Percentiles rank a stretch among this genome's conserved stretches.
Evolutionary conservation across 352 stramenopile species (phyloP).

Genomic region (Globisporangium apiculatum): DNA sequence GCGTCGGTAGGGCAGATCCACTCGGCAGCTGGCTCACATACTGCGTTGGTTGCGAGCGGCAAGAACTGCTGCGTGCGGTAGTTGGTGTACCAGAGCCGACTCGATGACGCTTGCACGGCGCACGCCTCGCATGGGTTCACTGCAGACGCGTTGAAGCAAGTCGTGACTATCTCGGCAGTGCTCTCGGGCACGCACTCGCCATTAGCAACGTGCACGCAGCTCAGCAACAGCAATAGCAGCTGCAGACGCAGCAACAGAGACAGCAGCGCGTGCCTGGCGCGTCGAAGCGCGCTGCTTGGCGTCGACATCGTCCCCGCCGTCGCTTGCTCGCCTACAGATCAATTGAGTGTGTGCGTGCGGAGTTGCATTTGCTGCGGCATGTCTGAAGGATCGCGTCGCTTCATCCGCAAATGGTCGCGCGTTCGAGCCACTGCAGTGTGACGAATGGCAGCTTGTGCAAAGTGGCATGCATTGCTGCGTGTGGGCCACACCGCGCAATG

Average conservation of each 20-base stretch:
- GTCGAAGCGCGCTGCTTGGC: neutral
- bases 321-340: no score
- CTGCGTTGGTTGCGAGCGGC: neutral
- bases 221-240: neutral
- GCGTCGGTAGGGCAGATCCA: conserved; percentile 15
- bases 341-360: no score
- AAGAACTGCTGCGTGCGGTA: conserved; percentile 4
- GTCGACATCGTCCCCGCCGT: no score
- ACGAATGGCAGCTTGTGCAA: no score
- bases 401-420: no score
- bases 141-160: conserved; percentile 3
- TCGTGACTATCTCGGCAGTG: neutral
- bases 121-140: conserved; percentile 2
- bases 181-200: conserved; percentile 8
- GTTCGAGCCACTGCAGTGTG: no score
- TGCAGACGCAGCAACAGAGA: neutral
- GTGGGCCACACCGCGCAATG: no score
- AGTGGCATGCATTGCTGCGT: no score
- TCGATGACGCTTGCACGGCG: neutral
- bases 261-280: neutral
- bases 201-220: neutral
- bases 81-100: conserved; percentile 8
- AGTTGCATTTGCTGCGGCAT: no score
- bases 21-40: conserved; percentile 12
- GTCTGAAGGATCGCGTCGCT: no score